Evolutionary conservation across 805 yeast species (phyloP).

Genomic region (Pichia kluyveri): DNA sequence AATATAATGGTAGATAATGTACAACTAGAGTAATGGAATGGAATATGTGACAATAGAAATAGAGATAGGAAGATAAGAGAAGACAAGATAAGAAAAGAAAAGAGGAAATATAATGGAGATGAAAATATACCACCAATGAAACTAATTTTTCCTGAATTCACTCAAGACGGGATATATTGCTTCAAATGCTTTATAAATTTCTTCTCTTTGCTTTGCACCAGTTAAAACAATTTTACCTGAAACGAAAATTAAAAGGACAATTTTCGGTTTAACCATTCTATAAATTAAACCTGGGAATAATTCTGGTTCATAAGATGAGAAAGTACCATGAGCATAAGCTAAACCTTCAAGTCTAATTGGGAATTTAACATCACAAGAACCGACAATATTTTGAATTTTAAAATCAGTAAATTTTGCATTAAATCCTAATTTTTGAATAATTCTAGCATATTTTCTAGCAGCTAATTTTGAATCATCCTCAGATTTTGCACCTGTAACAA

Average conservation of each 20-base stretch:
- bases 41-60: neutral
- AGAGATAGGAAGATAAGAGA: neutral
- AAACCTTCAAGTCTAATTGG: conserved; percentile 96
- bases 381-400: conserved; percentile 96
- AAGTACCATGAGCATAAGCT: conserved; percentile 97
- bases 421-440: conserved; percentile 94
- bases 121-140: no score
- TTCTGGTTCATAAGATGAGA: conserved; percentile 97
- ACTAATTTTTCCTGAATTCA: conserved; percentile 75
- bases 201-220: conserved; percentile 98
- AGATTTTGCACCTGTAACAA: conserved; percentile 97
- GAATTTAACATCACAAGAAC: conserved; percentile 96
- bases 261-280: conserved; percentile 99
- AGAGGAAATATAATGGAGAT: no score
- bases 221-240: conserved; percentile 96
- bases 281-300: conserved; percentile 96
- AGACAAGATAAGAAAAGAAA: neutral
- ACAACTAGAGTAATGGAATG: neutral
- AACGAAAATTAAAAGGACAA: conserved; percentile 89
- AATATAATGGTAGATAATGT: neutral
- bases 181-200: conserved; percentile 95
- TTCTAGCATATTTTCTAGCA: conserved; percentile 94
- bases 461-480: conserved; percentile 99
- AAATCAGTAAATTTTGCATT: conserved; percentile 97
- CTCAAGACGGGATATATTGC: conserved; percentile 97